phyloP scores from a whole-genome alignment of 2,329 filamentous ascomycete species.

The Phyllosticta ampelicida region DNA sequence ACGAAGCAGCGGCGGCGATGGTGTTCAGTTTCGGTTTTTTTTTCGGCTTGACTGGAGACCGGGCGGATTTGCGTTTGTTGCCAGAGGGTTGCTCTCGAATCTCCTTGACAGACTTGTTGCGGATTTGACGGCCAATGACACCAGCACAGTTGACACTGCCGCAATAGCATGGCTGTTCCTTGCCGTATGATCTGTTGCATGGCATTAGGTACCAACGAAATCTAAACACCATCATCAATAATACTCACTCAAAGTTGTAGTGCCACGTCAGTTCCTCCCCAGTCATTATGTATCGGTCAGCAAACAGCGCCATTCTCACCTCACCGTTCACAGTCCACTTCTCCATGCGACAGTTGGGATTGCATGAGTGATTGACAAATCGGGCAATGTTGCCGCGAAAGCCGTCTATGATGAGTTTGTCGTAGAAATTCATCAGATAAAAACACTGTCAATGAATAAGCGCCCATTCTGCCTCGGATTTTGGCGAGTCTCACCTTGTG shows the following conservation, averaged over 20 bases:
- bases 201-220: not conserved
- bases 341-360: slow-evolving; percentile 94
- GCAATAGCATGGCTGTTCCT: slow-evolving; percentile 54
- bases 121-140: slow-evolving; percentile 46
- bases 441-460: slow-evolving; percentile 58
- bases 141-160: slow-evolving; percentile 51
- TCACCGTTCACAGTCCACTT: slow-evolving; percentile 94
- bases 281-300: slow-evolving; percentile 79
- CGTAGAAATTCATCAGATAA: slow-evolving; percentile 97
- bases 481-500: slow-evolving; percentile 57
- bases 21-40: slow-evolving; percentile 8
- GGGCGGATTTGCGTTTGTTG: slow-evolving; percentile 2
- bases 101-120: slow-evolving; percentile 30
- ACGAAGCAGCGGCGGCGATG: slow-evolving; percentile 5
- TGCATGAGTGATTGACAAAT: slow-evolving; percentile 96
- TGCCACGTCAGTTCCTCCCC: slow-evolving; percentile 96
- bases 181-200: slow-evolving; percentile 26
- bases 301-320: slow-evolving; percentile 93
- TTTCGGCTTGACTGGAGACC: slow-evolving; percentile 4
- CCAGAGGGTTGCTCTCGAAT: not conserved
- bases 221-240: not conserved
- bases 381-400: slow-evolving; percentile 91
- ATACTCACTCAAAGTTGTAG: slow-evolving; percentile 57
- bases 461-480: not conserved
- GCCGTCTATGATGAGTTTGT: slow-evolving; percentile 97